phyloP scores from a whole-genome alignment of 176 grass and related monocot genomes.

The Juncus effusus region DNA sequence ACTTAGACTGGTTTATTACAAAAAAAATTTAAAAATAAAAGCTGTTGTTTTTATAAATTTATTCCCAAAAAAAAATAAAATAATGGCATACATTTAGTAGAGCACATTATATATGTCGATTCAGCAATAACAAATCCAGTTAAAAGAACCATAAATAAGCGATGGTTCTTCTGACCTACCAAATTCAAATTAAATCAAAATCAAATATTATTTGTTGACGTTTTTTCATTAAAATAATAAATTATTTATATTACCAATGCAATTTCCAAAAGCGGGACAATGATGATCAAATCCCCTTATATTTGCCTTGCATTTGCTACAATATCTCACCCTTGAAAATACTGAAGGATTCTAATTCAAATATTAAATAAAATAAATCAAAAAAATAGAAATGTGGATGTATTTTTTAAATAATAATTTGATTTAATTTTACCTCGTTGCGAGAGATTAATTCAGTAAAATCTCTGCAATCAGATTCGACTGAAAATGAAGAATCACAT shows the following conservation, averaged over 20 bases:
- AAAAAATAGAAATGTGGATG: background rate
- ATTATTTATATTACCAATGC: slow-evolving; percentile 59
- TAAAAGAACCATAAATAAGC: slow-evolving; percentile 79
- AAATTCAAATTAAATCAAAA: slow-evolving; percentile 23
- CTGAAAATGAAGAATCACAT: slow-evolving; percentile 55
- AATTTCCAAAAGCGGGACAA: slow-evolving; percentile 93
- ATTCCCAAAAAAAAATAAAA: slow-evolving; percentile 17
- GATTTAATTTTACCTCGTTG: slow-evolving; percentile 48
- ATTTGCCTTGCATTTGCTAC: slow-evolving; percentile 65
- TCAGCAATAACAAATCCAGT: slow-evolving; percentile 92
- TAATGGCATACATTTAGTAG: slow-evolving; percentile 68
- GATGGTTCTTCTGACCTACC: slow-evolving; percentile 85
- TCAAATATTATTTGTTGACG: slow-evolving; percentile 9
- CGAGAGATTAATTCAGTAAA: slow-evolving; percentile 46
- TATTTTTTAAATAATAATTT: slow-evolving; percentile 19
- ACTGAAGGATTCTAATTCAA: slow-evolving; percentile 55
- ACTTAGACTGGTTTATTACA: slow-evolving; percentile 1
- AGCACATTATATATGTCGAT: slow-evolving; percentile 90
- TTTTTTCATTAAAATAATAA: slow-evolving; percentile 2
- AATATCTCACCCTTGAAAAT: slow-evolving; percentile 70
- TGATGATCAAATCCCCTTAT: slow-evolving; percentile 89
- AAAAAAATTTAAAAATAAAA: background rate
- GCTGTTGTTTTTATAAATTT: too few relatives aligned
- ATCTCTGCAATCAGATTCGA: slow-evolving; percentile 60
- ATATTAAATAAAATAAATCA: slow-evolving; percentile 16